Percentiles rank a stretch among this genome's conserved stretches.
Evolutionary conservation across 2,329 filamentous ascomycete genomes (phyloP).

Genomic region (Trichoderma sp.): DNA sequence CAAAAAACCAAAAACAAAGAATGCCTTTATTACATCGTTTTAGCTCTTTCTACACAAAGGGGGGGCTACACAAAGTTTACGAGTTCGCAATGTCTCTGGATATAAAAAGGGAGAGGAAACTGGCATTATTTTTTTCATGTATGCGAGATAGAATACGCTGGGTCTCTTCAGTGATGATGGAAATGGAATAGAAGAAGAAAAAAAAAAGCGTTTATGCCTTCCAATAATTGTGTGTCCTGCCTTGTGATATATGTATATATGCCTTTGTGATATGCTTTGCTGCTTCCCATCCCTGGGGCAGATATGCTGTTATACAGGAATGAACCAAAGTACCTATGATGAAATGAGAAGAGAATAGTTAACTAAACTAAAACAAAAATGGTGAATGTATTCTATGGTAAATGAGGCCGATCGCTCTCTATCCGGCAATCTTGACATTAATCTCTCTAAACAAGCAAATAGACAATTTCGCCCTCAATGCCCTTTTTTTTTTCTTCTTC

Average conservation of each 20-base stretch:
- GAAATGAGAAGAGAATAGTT: background rate
- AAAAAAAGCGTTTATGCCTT: constrained; percentile 19
- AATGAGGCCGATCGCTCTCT: constrained; percentile 23
- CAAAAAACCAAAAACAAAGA: background rate
- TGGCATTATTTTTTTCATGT: constrained; percentile 10
- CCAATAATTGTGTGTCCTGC: background rate
- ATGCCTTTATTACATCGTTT: background rate
- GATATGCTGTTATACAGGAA: background rate
- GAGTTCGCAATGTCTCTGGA: constrained; percentile 10
- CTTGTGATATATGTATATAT: background rate
- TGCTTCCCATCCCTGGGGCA: background rate
- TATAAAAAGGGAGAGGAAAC: constrained; percentile 12
- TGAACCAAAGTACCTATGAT: background rate
- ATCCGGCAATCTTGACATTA: constrained; percentile 23
- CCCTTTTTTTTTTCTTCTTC: background rate
- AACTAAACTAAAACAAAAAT: constrained; percentile 24
- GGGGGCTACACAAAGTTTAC: constrained; percentile 2
- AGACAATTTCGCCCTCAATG: background rate
- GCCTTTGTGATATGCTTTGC: background rate
- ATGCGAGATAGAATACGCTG: constrained; percentile 22
- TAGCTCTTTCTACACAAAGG: background rate
- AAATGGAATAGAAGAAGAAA: constrained; percentile 20
- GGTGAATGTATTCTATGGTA: constrained; percentile 23
- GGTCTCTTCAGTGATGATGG: constrained; percentile 19
- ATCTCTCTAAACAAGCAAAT: constrained; percentile 22